phyloP scores from a whole-genome alignment of 768 basidiomycete species.

The Lanmaoa rubissima region DNA sequence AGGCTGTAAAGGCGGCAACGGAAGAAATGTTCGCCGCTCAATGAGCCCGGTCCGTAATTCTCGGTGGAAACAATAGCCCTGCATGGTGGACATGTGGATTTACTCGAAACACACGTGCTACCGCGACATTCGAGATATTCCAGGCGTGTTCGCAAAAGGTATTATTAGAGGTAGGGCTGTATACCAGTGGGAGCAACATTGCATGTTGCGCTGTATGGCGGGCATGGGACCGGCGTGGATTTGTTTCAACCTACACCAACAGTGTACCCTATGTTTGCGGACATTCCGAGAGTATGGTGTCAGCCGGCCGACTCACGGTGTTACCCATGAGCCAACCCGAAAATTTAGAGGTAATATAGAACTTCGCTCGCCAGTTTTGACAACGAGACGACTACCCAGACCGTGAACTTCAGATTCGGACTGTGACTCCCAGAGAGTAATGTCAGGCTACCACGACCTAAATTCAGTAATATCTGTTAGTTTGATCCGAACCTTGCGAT shows the following conservation, averaged over 20 bases:
- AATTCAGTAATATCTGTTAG: neutral
- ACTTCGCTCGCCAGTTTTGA: neutral
- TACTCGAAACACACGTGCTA: neutral
- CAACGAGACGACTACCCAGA: neutral
- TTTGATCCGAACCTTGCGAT: constrained; percentile 5
- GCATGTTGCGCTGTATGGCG: neutral
- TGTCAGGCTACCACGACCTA: neutral
- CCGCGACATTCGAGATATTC: neutral
- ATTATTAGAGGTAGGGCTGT: neutral
- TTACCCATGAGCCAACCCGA: neutral
- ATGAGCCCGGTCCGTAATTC: constrained; percentile 22
- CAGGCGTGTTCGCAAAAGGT: neutral
- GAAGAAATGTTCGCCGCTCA: constrained; percentile 23
- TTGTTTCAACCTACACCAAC: neutral
- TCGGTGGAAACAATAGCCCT: constrained; percentile 12
- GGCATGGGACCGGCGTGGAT: neutral
- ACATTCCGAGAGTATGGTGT: neutral
- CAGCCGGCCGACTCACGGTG: neutral
- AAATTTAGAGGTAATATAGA: neutral
- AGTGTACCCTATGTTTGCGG: neutral
- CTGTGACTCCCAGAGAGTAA: neutral
- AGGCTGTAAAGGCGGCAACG: constrained; percentile 16
- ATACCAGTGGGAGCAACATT: neutral
- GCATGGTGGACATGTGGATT: neutral
- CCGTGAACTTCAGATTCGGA: neutral